Evolutionary conservation across 805 yeast species (phyloP), one percentile per base, ranked within the genome.

Genomic region (Nakazawaea ernobii): DNA sequence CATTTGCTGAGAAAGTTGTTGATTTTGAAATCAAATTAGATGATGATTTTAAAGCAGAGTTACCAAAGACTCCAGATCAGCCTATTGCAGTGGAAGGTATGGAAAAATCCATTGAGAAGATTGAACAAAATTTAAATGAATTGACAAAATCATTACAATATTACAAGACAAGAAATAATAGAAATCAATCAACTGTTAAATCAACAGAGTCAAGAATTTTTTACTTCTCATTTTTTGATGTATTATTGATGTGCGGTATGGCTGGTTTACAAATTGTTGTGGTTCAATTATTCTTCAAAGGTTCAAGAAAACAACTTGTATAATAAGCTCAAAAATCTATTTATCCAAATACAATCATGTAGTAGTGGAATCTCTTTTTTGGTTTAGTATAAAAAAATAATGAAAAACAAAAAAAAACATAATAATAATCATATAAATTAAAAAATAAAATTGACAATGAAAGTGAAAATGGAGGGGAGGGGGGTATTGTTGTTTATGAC

Each of bases 151-250:
- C 82, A 35, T 69, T 92, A 61, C 86, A 84, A 57, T 86, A 91
- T 67, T 90, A 91, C 73, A 86, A 82, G 67, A 82, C 95, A 10
- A 84, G 99, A 71, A 92, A 87, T 67, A 81, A 81, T 69, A 79
- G 98, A 69, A 92, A 92, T 69, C 94, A 88, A 78, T 79, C 84
- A 45, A 84, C 90, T 35, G 89, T 84, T 43, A 74, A 70, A 55
- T 77, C 84, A 13, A 82, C 88, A 4, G 84, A 79, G 56, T 61
- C 70, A 8, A 70, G 88, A 64, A 80, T 83, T 50, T 76, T 77
- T 52, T 73, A 77, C 70, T 82, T 83, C 56, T 80, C 87, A n/a
- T 63, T 81, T 24, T 74, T 80, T 55, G 88, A 81, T 57, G 81
- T 82, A 29, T 58, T 77, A 46, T 68, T 83, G 57, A 79, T 82